A percentile compares a stretch with the other conserved stretches of the same genome.
These are phyloP conservation scores for Spizellomyces punctatus DNA, from an alignment of 192 early-diverging fungal species.

Conservation along the genomic window DNA sequence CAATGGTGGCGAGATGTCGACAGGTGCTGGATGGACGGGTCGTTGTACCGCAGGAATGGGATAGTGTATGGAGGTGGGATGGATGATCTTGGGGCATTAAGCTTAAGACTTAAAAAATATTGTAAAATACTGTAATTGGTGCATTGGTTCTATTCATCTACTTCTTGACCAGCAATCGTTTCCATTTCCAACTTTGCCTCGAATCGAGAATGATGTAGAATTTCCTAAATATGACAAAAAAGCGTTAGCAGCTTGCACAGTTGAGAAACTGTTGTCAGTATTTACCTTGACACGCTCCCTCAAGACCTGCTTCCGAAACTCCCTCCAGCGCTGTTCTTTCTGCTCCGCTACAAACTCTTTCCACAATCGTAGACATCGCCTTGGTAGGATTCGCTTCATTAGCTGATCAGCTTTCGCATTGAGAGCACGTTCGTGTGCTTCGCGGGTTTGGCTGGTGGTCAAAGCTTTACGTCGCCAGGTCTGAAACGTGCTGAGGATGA, in stretches of 20 bases:
- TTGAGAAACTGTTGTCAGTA: background rate
- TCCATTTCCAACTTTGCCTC: constrained; percentile 17
- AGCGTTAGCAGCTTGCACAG: background rate
- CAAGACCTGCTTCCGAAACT: constrained; percentile 32
- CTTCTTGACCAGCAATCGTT: constrained; percentile 26
- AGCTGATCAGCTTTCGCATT: background rate
- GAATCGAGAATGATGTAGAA: constrained; percentile 22
- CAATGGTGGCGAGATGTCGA: constrained; percentile 43
- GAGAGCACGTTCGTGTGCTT: background rate
- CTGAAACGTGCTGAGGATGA: background rate
- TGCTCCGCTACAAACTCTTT: constrained; percentile 10
- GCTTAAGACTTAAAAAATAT: no score
- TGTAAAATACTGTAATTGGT: no score
- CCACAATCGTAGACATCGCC: constrained; percentile 18
- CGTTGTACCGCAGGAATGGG: constrained; percentile 43
- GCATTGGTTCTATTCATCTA: background rate
- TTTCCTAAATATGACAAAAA: constrained; percentile 6
- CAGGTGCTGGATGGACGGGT: constrained; percentile 43
- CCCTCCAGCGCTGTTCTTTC: constrained; percentile 25
- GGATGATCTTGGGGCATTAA: no score
- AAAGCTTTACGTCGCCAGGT: background rate
- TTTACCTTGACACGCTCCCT: constrained; percentile 28
- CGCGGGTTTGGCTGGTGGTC: background rate
- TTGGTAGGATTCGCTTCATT: constrained; percentile 13
- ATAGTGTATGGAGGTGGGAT: constrained; percentile 41